Base-by-base conservation (phyloP, 805 yeast species). In the Debaryomyces prosopidis region DNA sequence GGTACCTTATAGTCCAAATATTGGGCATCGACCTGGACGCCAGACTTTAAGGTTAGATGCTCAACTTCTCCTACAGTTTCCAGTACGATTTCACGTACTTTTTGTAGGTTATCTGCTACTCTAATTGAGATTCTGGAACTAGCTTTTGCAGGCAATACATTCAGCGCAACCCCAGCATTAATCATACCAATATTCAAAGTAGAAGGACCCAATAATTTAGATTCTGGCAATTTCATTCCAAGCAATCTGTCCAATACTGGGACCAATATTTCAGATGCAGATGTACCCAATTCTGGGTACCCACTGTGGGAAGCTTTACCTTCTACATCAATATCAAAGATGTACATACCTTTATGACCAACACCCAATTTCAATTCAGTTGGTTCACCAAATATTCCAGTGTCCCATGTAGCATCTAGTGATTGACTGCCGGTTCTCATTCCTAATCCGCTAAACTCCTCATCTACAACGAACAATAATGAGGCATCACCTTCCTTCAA, bases 311-410 rank as follows among this genome's bases (percentile, higher is more conserved):
- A 66, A 1, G 87, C 77, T 44, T 72, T 69, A 3, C 89, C 89
- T n/a, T 57, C 52, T n/a, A 75, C 79, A 14, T 59, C 48, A 19
- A 81, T 47, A 4, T 66, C 57, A 30, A 76, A 73, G 42, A 65
- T 52, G 36, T 68, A 76, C 31, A 72, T 65, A 12, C 89, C 89
- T 61, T 85, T 85, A 57, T 85, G 91, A 10, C 89, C 90, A 4
- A 77, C 77, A 11, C 86, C 88, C 16, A 85, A 67, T 53, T 80
- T 82, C 57, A 77, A 68, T 51, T 84, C 89, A 0, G 91, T 85
- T 9, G 91, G 91, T 59, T 85, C 91, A 10, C 90, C 90, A 63
- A 84, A 85, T 26, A 85, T 73, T 12, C 77, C 89, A 8, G 78
- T 53, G 9, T 79, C 78, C 87, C 87, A 84, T 7, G 62, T 57